Conservation (phyloP, 2,329 filamentous ascomycete species). For the Fusarium duplospermum region DNA sequence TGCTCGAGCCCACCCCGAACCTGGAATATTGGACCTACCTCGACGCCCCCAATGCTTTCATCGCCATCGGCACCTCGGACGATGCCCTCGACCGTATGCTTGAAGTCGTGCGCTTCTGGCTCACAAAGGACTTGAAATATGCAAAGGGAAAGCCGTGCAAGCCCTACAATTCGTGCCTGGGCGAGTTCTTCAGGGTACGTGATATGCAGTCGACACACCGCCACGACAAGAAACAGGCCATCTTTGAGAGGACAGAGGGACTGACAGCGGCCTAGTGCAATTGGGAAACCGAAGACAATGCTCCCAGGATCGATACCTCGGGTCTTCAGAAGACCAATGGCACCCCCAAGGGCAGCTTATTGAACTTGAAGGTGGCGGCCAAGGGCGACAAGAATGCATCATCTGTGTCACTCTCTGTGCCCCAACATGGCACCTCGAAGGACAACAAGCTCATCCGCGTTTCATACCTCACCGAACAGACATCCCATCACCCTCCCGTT, state of each 20-base stretch:
- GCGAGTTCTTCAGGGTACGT: conserved; percentile 94
- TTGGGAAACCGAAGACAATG: conserved; percentile 89
- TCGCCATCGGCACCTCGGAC: conserved; percentile 86
- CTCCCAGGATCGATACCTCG: conserved; percentile 71
- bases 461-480: conserved; percentile 97
- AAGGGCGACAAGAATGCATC: conserved; percentile 60
- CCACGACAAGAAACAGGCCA: not conserved
- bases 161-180: conserved; percentile 96
- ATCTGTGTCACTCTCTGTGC: conserved; percentile 63
- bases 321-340: conserved; percentile 50
- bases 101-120: conserved; percentile 95
- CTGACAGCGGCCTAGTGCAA: conserved; percentile 74
- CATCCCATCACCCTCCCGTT: conserved; percentile 96
- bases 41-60: conserved; percentile 92
- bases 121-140: conserved; percentile 99
- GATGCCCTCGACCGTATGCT: conserved; percentile 94
- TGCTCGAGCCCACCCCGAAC: conserved; percentile 96
- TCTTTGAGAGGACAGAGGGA: not conserved
- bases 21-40: conserved; percentile 99
- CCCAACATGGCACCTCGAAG: conserved; percentile 57
- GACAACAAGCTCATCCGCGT: conserved; percentile 74
- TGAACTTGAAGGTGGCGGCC: conserved; percentile 59
- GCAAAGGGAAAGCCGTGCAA: conserved; percentile 99
- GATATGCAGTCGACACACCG: not conserved
- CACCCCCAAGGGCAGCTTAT: conserved; percentile 57